Evolutionary conservation across 805 yeast species (phyloP).

Genomic region (Candida glaebosa): DNA sequence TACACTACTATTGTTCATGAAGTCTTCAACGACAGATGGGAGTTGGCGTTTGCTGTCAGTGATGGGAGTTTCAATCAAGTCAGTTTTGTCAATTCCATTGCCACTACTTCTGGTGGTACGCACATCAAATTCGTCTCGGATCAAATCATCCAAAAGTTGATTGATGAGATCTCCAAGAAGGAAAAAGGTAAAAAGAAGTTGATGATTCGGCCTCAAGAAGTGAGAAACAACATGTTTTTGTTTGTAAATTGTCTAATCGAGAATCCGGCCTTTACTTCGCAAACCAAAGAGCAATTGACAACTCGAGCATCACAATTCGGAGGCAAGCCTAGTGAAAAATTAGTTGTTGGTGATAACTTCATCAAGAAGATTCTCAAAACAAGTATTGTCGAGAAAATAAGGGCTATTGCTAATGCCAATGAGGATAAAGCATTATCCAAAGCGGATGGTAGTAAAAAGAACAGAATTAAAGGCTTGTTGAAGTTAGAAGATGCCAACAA

Average conservation of each 20-base stretch:
- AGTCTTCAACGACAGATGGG: conserved; percentile 87
- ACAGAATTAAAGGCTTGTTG: conserved; percentile 81
- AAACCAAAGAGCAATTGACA: conserved; percentile 93
- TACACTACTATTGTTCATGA: conserved; percentile 65
- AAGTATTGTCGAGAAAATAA: conserved; percentile 64
- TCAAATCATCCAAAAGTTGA: conserved; percentile 73
- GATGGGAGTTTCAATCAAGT: conserved; percentile 90
- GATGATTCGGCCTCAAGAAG: conserved; percentile 82
- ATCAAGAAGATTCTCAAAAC: conserved; percentile 68
- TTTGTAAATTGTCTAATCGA: conserved; percentile 91
- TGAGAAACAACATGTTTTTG: conserved; percentile 83
- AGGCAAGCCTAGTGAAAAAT: conserved; percentile 54
- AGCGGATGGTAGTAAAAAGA: conserved; percentile 82
- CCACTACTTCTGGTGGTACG: conserved; percentile 96
- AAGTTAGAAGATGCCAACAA: conserved; percentile 93
- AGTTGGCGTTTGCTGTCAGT: conserved; percentile 89
- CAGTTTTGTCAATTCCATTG: conserved; percentile 95
- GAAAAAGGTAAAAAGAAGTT: conserved; percentile 65
- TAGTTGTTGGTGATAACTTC: conserved; percentile 72
- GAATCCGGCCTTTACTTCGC: conserved; percentile 96
- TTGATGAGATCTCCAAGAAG: conserved; percentile 59
- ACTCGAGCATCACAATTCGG: conserved; percentile 89
- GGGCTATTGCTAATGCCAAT: conserved; percentile 81
- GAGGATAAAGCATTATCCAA: conserved; percentile 85
- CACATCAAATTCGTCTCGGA: conserved; percentile 87